Base-by-base conservation (phyloP, 768 basidiomycete genomes). In the Suillus decipiens region DNA sequence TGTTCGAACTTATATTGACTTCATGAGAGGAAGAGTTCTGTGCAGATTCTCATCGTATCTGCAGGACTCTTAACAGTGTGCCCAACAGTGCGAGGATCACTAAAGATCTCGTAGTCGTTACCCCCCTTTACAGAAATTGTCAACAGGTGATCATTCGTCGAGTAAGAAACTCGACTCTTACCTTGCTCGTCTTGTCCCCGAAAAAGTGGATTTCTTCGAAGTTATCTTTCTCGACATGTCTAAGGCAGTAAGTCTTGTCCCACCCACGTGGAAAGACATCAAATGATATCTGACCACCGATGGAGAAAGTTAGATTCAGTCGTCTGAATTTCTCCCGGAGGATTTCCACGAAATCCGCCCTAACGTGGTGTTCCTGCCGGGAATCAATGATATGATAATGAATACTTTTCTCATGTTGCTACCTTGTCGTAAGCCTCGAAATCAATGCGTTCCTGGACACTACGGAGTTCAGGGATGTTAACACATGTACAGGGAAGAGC, bases 171-270 rank as follows among this genome's bases (percentile, higher is more conserved):
- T 50, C 37, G 59, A 54, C 37, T 64, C 65, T 53, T 61, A 87
- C 95, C 80, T 83, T 70, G 69, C 86, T 80, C 0, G 90, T 93
- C 78, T 96, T 98, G 81, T 99, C 97, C 31, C 97, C 97, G 70
- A 98, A 95, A 85, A 99, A 99, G 78, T 98, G 95, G 47, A 99
- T 96, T 73, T 96, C 92, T 47, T 93, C 89, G 72, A 97, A 99
- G 2, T 83, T 81, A 71, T 99, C 96, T 56, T 86, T 80, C 66
- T 87, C 89, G 42, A 99, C 89, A 65, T 92, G 93, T 37, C 77
- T 80, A 54, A 99, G 80, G 15, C 92, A 89, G 72, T 89, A 98
- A 0, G 93, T 97, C 82, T 99, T 99, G 79, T 99, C 95, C 97
- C 97, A 99, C 33, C 95, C 96, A 67, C 83, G 76, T 4, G 91